A percentile compares a stretch with the other conserved stretches of the same genome.
Evolutionary conservation across 78 protist genomes (phyloP).

Genomic region (Dictyostelium firmibasis): DNA sequence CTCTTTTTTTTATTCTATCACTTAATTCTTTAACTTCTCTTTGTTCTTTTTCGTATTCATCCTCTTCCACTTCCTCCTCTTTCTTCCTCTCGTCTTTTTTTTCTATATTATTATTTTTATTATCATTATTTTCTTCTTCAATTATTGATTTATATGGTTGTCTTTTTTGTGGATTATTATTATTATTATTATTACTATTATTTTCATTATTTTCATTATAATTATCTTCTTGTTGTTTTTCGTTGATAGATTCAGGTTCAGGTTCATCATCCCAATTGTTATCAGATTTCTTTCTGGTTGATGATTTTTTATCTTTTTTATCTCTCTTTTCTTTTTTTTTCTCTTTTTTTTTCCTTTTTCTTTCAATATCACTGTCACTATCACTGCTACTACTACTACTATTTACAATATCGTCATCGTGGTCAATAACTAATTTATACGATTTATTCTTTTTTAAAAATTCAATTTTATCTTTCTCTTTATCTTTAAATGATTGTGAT

Average conservation of each 20-base stretch:
- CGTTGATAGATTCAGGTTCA: not conserved
- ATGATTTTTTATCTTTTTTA: conserved; percentile 8
- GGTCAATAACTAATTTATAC: conserved; percentile 15
- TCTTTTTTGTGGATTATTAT: not conserved
- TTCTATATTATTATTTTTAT: not conserved
- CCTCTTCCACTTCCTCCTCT: conserved; percentile 37
- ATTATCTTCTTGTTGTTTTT: not conserved
- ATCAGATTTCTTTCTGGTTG: not conserved
- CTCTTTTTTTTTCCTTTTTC: conserved; percentile 12
- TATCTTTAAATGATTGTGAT: not conserved
- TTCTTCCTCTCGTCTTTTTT: not conserved
- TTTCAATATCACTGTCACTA: conserved; percentile 14
- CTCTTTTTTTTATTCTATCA: conserved; percentile 73
- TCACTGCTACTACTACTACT: not conserved
- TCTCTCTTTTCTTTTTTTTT: conserved; percentile 6
- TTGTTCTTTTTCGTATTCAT: conserved; percentile 77
- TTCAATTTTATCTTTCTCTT: conserved; percentile 26
- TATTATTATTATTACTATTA: not conserved
- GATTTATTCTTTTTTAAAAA: conserved; percentile 53
- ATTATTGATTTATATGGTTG: conserved; percentile 16
- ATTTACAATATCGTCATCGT: not conserved
- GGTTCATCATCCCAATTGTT: not conserved
- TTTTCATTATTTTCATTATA: not conserved
- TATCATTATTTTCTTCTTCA: not conserved
- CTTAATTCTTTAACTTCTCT: conserved; percentile 66